A percentile compares a stretch with the other conserved stretches of the same genome.
Evolutionary conservation across 495 filamentous ascomycete genomes (phyloP).

Genomic region (Penicillium bialowiezense): DNA sequence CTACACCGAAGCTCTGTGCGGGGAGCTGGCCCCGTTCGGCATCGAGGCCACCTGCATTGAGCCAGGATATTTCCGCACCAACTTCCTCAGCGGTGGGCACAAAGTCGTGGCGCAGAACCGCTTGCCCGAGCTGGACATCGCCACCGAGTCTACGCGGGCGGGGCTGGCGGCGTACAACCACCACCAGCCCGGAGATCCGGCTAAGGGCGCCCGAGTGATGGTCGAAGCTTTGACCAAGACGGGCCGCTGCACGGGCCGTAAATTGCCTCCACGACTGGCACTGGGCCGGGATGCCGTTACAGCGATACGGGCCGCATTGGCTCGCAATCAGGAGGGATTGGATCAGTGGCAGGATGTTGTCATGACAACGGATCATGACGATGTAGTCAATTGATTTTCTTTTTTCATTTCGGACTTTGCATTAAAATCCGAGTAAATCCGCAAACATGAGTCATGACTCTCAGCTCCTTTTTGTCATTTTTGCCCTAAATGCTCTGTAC

Average conservation of each 20-base stretch:
- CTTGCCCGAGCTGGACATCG: not conserved
- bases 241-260: conserved; percentile 33
- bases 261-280: conserved; percentile 41
- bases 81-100: conserved; percentile 19
- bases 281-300: conserved; percentile 19
- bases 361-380: not conserved
- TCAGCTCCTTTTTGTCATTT: too few species aligned
- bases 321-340: not conserved
- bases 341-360: not conserved
- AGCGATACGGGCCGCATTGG: not conserved
- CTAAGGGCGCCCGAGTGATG: conserved; percentile 45
- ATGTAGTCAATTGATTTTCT: not conserved
- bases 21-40: conserved; percentile 41
- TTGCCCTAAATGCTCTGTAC: too few species aligned
- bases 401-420: too few species aligned
- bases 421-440: too few species aligned
- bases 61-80: conserved; percentile 51
- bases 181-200: conserved; percentile 40
- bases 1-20: not conserved
- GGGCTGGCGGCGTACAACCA: not conserved
- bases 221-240: conserved; percentile 46
- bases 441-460: too few species aligned
- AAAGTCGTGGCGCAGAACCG: not conserved
- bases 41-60: conserved; percentile 46
- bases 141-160: not conserved